Evolutionary conservation across 176 grass and related monocot species (phyloP).

Genomic region (Alloteropsis semialata): DNA sequence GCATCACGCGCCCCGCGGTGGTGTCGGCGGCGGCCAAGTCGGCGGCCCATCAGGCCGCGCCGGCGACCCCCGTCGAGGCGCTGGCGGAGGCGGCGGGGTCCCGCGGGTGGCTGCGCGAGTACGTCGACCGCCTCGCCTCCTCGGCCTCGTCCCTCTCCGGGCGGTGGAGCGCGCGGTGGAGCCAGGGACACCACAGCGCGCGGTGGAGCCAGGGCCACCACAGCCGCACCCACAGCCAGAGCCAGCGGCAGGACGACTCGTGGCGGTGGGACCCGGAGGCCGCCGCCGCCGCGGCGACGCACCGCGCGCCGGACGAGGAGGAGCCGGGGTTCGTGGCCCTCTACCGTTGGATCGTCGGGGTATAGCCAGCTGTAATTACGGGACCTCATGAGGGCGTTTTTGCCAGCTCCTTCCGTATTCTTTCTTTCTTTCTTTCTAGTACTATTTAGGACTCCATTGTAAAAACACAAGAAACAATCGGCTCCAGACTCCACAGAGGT

Average conservation of each 20-base stretch:
- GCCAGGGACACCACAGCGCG: conserved; percentile 46
- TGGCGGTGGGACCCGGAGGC: conserved; percentile 68
- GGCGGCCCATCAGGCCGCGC: not conserved
- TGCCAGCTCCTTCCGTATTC: conserved; percentile 13
- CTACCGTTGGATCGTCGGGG: conserved; percentile 81
- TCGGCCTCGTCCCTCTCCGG: conserved; percentile 72
- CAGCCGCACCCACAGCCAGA: conserved; percentile 32
- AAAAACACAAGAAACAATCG: conserved; percentile 23
- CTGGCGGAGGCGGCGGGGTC: conserved; percentile 69
- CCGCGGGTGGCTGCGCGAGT: conserved; percentile 82
- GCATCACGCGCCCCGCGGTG: conserved; percentile 45
- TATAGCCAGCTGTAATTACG: conserved; percentile 47
- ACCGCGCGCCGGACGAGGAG: conserved; percentile 34
- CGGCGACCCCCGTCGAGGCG: conserved; percentile 44
- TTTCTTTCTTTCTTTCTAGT: conserved; percentile 8
- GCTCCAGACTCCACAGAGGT: not conserved
- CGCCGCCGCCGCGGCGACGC: not conserved
- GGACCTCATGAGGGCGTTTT: conserved; percentile 25
- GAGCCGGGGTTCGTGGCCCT: conserved; percentile 45
- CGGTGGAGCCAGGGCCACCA: conserved; percentile 18
- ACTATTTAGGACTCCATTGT: conserved; percentile 31
- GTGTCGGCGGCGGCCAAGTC: conserved; percentile 16
- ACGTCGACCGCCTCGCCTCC: conserved; percentile 80
- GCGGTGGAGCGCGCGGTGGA: conserved; percentile 76
- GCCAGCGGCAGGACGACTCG: conserved; percentile 36